Evolutionary conservation across 2,329 filamentous ascomycete genomes (phyloP).

Genomic region (Phyllosticta ampelicida): DNA sequence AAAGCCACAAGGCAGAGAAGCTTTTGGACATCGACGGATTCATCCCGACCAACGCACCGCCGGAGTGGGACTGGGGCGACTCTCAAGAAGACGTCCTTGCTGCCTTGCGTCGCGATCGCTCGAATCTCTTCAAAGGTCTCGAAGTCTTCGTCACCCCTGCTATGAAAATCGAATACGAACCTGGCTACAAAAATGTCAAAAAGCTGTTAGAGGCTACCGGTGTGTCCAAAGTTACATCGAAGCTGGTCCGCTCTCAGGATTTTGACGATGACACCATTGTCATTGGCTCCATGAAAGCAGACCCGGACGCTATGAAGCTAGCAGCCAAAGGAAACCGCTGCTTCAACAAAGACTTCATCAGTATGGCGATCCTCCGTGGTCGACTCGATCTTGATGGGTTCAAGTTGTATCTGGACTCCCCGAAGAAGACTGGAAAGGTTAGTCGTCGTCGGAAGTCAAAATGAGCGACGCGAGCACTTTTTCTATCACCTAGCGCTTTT

Average conservation of each 20-base stretch:
- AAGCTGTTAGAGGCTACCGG: slow-evolving; percentile 29
- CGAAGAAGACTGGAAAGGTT: not conserved
- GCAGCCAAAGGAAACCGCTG: slow-evolving; percentile 13
- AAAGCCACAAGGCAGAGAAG: slow-evolving; percentile 25
- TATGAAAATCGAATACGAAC: slow-evolving; percentile 22
- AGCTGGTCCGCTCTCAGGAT: slow-evolving; percentile 16
- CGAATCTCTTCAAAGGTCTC: slow-evolving; percentile 39
- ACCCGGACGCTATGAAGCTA: slow-evolving; percentile 26
- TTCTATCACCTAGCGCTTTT: too few relatives aligned
- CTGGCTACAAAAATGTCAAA: slow-evolving; percentile 29
- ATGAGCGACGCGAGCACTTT: not conserved
- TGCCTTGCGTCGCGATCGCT: slow-evolving; percentile 23
- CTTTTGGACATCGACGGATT: slow-evolving; percentile 27
- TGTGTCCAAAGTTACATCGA: slow-evolving; percentile 21
- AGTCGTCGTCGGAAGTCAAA: not conserved
- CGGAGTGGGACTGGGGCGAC: slow-evolving; percentile 31
- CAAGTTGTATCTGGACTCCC: slow-evolving; percentile 10
- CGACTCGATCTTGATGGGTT: slow-evolving; percentile 32
- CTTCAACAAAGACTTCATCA: slow-evolving; percentile 35
- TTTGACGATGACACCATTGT: slow-evolving; percentile 21
- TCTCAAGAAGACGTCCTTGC: slow-evolving; percentile 16
- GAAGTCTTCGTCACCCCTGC: slow-evolving; percentile 39
- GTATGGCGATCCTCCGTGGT: slow-evolving; percentile 34
- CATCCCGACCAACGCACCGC: slow-evolving; percentile 22
- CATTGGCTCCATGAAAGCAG: slow-evolving; percentile 27